Evolutionary conservation across 768 basidiomycete genomes (phyloP), one percentile per base, ranked within the genome.

Genomic region (Hypholoma sublateritium): DNA sequence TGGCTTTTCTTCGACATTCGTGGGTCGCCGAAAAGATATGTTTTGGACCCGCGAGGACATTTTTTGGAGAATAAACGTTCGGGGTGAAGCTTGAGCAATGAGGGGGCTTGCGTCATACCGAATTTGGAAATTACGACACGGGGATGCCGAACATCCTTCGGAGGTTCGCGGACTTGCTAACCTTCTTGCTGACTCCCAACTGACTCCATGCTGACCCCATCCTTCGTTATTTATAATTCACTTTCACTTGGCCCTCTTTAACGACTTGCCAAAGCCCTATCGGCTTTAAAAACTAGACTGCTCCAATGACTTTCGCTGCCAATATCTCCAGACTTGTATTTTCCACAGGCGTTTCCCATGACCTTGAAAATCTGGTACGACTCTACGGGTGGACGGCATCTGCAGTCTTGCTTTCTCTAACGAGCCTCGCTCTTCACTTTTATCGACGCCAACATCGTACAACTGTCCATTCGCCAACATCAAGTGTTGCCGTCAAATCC

Each of bases 11-110:
- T 60, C 46, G 28, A 44, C 57, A 19, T 58, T 67, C 16, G 61
- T 65, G 46, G 81, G 80, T 43, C 78, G 77, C 52, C 83, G 79
- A 44, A 85, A 72, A 41, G 81, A 79, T 59, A 85, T 63, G 37
- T 74, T 73, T 63, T 84, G 82, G n/a, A 67, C 59, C 47, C 65
- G 63, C 28, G 72, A 72, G 44, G 63, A 65, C 73, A 74, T 73
- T 56, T 55, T 61, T 48, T 64, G 37, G 54, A 57, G 42, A 53
- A 43, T 36, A 34, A 54, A 17, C 48, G 22, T 16, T 19, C 14
- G 36, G 35, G 46, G 48, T 25, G 35, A 25, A 17, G 44, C 22
- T 14, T n/a, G n/a, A n/a, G n/a, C n/a, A n/a, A 52, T 14, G 17
- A 32, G 41, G 14, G 35, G 36, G 54, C 36, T 55, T 55, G 19